Evolutionary conservation across 2,329 filamentous ascomycete genomes (phyloP), one percentile per base, ranked within the genome.

Genomic region (Chalara sp.): DNA sequence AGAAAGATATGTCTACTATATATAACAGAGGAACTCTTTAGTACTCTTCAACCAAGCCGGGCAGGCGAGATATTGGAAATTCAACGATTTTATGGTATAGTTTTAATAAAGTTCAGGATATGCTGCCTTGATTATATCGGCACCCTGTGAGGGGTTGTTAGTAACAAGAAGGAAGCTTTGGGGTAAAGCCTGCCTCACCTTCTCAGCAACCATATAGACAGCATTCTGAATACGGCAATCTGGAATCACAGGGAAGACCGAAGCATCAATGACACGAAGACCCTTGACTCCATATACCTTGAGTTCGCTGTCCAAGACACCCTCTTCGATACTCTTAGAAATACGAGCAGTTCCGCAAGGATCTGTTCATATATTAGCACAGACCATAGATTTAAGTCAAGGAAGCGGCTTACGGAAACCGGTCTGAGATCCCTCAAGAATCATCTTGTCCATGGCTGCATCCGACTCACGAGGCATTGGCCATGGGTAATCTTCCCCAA

Each of bases 171-270:
- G n/a, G 10, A 10, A n/a, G 2, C n/a, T 2, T 2, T 39, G 8
- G 35, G 35, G 35, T 10, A n/a, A n/a, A 39, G 35, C 10, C 10
- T 10, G 35, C 8, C 37, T n/a, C 31, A 49, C 40, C 68, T 76
- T 82, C 61, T 84, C 79, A 5, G 69, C 79, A 50, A 81, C 60
- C 73, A 78, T 79, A 57, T 83, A 84, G 1, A 83, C 78, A 2
- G 75, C 71, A 51, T 80, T 81, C 62, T 83, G 79, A 46, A 81
- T 81, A 1, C 79, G 72, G 67, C 78, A 70, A 71, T 79, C 52
- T 61, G 77, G 63, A 72, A 79, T 62, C 6, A 80, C 70, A 0
- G 79, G 79, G 10, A 81, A 75, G 28, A 80, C 64, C 0, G 75
- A 79, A 0, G 78, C 78, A 60, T 82, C 78, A 30, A 75, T 72